phyloP scores from a whole-genome alignment of 164 flowering plant species.

The Platanus orientalis region DNA sequence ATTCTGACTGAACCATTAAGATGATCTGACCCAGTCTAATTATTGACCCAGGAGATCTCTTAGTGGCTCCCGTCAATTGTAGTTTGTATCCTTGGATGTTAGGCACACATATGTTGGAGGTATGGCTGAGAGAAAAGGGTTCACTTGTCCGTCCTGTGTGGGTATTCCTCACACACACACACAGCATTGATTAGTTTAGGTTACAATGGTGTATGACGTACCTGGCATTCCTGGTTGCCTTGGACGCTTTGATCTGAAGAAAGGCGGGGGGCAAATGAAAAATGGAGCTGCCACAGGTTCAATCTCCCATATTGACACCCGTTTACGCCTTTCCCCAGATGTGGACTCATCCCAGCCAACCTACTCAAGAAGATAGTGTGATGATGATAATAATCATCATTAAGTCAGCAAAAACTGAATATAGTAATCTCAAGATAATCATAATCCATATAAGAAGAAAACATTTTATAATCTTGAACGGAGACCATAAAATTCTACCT shows the following conservation, averaged over 20 bases:
- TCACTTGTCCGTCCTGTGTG: too few relatives aligned
- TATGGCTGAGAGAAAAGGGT: too few relatives aligned
- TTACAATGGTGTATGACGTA: conserved; percentile 7
- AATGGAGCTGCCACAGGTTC: conserved; percentile 99
- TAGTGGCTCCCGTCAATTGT: neutral
- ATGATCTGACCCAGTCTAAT: neutral
- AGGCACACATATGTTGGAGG: too few relatives aligned
- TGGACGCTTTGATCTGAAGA: conserved; percentile 82
- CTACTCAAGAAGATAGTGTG: conserved; percentile 25
- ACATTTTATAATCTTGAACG: neutral
- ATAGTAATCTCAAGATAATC: too few relatives aligned
- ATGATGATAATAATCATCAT: neutral
- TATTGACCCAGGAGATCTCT: neutral
- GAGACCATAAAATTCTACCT: conserved; percentile 15
- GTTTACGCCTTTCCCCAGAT: conserved; percentile 80
- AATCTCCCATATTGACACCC: conserved; percentile 97
- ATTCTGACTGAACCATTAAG: too few relatives aligned
- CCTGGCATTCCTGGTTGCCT: conserved; percentile 95
- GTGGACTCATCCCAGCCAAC: conserved; percentile 99
- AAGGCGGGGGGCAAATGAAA: conserved; percentile 92
- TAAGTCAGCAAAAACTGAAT: too few relatives aligned
- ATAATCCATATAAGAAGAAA: neutral
- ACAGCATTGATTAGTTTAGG: neutral
- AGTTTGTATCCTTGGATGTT: neutral
- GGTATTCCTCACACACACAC: neutral